Base-by-base conservation (phyloP, 257 asterid species). In the Fraxinus pennsylvanica region DNA sequence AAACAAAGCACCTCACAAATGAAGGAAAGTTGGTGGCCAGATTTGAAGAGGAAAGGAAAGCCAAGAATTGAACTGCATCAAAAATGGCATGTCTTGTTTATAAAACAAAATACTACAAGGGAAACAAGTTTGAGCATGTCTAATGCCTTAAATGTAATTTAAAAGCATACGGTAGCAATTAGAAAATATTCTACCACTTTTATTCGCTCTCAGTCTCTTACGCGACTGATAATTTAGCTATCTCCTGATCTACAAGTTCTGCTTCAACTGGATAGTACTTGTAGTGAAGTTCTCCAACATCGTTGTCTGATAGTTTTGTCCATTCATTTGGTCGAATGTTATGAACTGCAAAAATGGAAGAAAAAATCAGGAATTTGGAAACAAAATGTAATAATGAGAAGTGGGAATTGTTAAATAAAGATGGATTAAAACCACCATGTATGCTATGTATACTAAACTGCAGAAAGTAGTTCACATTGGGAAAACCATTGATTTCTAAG, bases 231-330 rank as follows among this genome's bases (percentile, higher is more conserved):
- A 85, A 87, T 66, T 95, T 98, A 29, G 88, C 61, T 96, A 93
- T 91, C 85, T 91, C 98, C 30, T 89, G 99, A 70, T 90, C 98
- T 82, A 92, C 91, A 1, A 89, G 39, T 14, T 87, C 77, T 7
- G 92, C 87, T 83, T 93, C 96, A 0, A 87, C 97, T 0, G 97
- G 98, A 71, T 85, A 83, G 87, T 91, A 91, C 19, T 79, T 15
- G 86, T 94, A 92, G 83, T 94, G 95, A 61, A 93, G 94, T 63
- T 93, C 97, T 71, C 99, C 97, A 75, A 95, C 99, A 82, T 95
- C 98, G 69, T 94, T 98, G 0, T 97, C 98, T 0, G 96, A 89
- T 6, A 92, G 87, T 92, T 90, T 94, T 35, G 27, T 25, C 27
- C 27, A 25, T 25, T 25, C 27, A 25, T 25, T 25, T 25, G 27